Evolutionary conservation across 305 asterid genomes (phyloP), one percentile per base, ranked within the genome.

Genomic region (Plantago coronopus): DNA sequence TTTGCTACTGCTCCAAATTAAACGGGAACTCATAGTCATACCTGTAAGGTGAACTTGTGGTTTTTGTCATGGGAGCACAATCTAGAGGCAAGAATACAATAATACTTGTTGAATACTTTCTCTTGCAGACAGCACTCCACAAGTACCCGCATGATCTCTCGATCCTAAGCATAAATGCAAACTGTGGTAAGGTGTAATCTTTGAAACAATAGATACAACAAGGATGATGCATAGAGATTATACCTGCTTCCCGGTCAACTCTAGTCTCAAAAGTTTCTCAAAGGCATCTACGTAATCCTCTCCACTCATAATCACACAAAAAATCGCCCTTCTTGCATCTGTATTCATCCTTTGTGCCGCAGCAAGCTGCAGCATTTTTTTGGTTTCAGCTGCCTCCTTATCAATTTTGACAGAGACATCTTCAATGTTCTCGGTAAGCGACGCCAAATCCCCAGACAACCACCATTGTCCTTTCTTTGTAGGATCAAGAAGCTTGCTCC

Each of bases 391-490:
- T 62, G 78, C 80, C 72, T 85, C 96, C 78, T 65, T 81, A 71
- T 87, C 95, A 57, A 89, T 88, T 69, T 78, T 69, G 72, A 62
- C 72, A 21, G 95, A 93, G 74, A 86, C 89, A 38, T 88, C 91
- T 72, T 79, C 86, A 19, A 86, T 31, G 49, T 81, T 78, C 34
- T 82, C 83, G 11, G 69, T 34, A 14, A 74, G 69, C n/a, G 88
- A 73, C 23, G 80, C 72, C 59, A 67, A 38, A 74, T 81, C 89
- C 56, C 94, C 96, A 40, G 87, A 81, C 73, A 79, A 62, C 97
- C 97, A 91, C 98, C 98, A 91, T 64, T 84, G 95, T 12, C 97
- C 97, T 79, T 81, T 91, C 87, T 89, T 86, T 70, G 75, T 72
- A 55, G 94, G 88, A 77, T 89, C 95, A 48, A 86, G 76, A 68